Evolutionary conservation across 805 yeast species (phyloP), one percentile per base, ranked within the genome.

Genomic region (Jamesozyma jinghongensis): DNA sequence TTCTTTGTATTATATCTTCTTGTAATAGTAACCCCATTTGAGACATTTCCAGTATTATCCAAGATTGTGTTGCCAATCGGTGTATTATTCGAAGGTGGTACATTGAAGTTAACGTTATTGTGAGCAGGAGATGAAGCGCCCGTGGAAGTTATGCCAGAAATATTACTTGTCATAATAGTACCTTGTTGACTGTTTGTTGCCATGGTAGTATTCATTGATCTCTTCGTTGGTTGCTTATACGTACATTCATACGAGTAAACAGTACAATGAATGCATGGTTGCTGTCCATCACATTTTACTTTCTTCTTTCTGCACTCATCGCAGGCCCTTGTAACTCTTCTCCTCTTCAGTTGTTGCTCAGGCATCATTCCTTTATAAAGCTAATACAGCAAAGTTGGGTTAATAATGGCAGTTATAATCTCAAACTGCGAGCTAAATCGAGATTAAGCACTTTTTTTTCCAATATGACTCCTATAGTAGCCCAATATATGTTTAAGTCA

Each of bases 211-310:
- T 19, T 26, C 28, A 28, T 30, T 12, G 41, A 35, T 37, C 60
- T 48, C 41, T 53, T 56, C 3, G 81, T 70, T 8, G 94, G 90
- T 53, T 84, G 85, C 54, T 82, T 84, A 57, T 86, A 86, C 0
- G 94, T 77, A 62, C 96, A 86, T 42, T 76, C 81, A 59, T 82
- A 84, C 17, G 85, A 77, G 62, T 85, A 87, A 1, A 85, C 95
- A 1, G 95, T 82, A 57, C 95, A 87, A 56, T 82, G 90, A 34
- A 81, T 79, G 61, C 90, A 83, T 1, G 92, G 94, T 53, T 78
- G 85, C 52, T 79, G 78, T 5, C 90, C 90, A 53, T 83, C 92
- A 62, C 94, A 84, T 56, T 81, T 82, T 41, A 83, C 88, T 54
- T 83, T 83, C 54, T 82, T 80, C 53, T 76, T 74, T 13, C 92